These are phyloP conservation scores for Millerago galiae DNA, from an alignment of 805 yeast genomes.

Conservation along the genomic window DNA sequence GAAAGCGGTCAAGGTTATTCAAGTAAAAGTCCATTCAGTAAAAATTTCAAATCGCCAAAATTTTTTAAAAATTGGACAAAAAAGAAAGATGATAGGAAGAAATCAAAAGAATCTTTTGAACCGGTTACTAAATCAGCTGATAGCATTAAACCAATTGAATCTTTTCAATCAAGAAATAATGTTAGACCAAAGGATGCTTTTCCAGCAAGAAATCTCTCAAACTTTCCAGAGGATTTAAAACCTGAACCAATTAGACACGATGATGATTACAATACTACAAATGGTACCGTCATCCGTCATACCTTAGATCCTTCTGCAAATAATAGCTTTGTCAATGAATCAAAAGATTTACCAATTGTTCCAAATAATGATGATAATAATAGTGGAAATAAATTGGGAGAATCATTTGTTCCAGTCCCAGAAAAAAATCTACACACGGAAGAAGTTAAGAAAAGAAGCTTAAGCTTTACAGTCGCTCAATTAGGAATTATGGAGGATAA, in stretches of 20 bases:
- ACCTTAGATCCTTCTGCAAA: slow-evolving; percentile 3
- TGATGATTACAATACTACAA: slow-evolving; percentile 18
- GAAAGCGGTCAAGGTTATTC: slow-evolving; percentile 1
- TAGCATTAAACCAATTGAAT: slow-evolving; percentile 5
- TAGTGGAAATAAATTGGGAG: slow-evolving; percentile 6
- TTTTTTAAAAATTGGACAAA: slow-evolving; percentile 20
- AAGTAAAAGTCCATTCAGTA: slow-evolving; percentile 1
- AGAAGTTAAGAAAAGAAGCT: slow-evolving; percentile 11
- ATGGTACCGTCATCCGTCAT: slow-evolving; percentile 11
- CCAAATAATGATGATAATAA: not conserved
- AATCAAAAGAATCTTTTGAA: slow-evolving; percentile 11
- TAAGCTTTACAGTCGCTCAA: slow-evolving; percentile 51
- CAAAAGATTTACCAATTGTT: not conserved
- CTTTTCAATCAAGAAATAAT: slow-evolving; percentile 7
- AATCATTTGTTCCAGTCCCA: slow-evolving; percentile 13
- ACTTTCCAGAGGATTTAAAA: slow-evolving; percentile 1
- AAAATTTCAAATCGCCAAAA: slow-evolving; percentile 14
- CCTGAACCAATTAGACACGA: not conserved
- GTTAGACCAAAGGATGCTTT: slow-evolving; percentile 7
- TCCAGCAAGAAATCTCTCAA: slow-evolving; percentile 6
- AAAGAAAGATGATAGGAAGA: slow-evolving; percentile 14
- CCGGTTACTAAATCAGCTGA: slow-evolving; percentile 12
- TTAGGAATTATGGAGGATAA: slow-evolving; percentile 56
- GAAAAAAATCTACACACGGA: not conserved
- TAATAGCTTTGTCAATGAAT: not conserved